Evolutionary conservation across 225 moss, liverwort and hornwort genomes (phyloP).

Genomic region (Antitrichia curtipendula): DNA sequence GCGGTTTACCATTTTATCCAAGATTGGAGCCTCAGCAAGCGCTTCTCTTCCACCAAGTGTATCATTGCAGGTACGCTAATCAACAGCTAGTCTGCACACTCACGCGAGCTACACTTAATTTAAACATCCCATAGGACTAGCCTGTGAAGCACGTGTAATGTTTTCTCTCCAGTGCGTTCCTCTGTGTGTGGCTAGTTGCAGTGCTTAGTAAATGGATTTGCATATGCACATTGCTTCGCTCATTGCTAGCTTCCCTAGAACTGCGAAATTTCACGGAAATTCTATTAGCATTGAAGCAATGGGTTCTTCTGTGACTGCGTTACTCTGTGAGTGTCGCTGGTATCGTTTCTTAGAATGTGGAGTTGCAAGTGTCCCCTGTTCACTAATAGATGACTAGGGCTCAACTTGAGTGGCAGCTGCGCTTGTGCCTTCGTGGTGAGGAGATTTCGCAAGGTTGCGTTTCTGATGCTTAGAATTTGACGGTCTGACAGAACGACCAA

Average conservation of each 20-base stretch:
- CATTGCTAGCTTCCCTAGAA: too few relatives aligned
- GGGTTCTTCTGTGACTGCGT: neutral
- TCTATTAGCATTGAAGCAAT: neutral
- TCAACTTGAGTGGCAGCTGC: neutral
- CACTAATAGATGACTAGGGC: neutral
- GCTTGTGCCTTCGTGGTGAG: too few relatives aligned
- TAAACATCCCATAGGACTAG: neutral
- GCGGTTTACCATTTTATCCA: slow-evolving; percentile 13
- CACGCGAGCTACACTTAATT: neutral
- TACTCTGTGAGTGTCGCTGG: neutral
- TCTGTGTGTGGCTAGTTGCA: neutral
- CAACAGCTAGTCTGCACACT: neutral
- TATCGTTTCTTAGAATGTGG: neutral
- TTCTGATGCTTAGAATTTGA: neutral
- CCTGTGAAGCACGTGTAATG: neutral
- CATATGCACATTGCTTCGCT: neutral
- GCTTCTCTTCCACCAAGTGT: slow-evolving; percentile 58
- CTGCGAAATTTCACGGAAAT: neutral
- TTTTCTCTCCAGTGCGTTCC: neutral
- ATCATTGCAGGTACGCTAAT: slow-evolving; percentile 52
- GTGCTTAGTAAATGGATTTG: neutral
- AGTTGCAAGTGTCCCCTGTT: neutral
- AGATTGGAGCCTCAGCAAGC: slow-evolving; percentile 64
- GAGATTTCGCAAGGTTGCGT: neutral
- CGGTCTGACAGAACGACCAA: slow-evolving; percentile 1